Percentiles rank a stretch among this genome's conserved stretches.
Conservation (phyloP, 2,329 filamentous ascomycete species). For the Arthrobotrys conoides region DNA sequence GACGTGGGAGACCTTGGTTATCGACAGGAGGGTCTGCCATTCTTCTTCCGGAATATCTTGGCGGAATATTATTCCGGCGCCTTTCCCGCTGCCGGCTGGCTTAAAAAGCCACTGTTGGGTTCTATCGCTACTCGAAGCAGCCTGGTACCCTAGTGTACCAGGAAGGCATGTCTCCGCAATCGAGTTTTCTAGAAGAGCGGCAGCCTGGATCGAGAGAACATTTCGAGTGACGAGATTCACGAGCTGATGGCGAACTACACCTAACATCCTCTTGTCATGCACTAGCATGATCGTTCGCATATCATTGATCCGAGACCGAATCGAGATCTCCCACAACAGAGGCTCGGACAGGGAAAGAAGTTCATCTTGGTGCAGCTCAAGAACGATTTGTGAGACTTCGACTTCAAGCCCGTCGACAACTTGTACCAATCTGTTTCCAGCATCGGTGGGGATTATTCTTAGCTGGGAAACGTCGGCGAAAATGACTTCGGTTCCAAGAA, state of each 20-base stretch:
- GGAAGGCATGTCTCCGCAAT: slow-evolving; percentile 66
- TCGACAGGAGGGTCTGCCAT: slow-evolving; percentile 63
- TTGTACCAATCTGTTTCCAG: slow-evolving; percentile 27
- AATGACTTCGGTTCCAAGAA: slow-evolving; percentile 37
- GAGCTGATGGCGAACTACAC: slow-evolving; percentile 67
- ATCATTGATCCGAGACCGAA: slow-evolving; percentile 67
- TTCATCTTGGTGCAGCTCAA: slow-evolving; percentile 68
- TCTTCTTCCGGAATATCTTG: slow-evolving; percentile 65
- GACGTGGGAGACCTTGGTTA: slow-evolving; percentile 24
- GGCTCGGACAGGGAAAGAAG: slow-evolving; percentile 65
- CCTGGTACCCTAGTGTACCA: slow-evolving; percentile 63
- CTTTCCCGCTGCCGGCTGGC: slow-evolving; percentile 67
- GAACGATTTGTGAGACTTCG: slow-evolving; percentile 66
- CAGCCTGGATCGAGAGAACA: slow-evolving; percentile 14
- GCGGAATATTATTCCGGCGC: slow-evolving; percentile 68
- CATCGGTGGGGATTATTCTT: slow-evolving; percentile 13
- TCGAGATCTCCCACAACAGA: slow-evolving; percentile 66
- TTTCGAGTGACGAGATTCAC: slow-evolving; percentile 59
- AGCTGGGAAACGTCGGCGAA: slow-evolving; percentile 63
- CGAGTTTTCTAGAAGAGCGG: slow-evolving; percentile 64
- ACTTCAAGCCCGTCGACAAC: slow-evolving; percentile 61
- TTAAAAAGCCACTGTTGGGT: slow-evolving; percentile 67
- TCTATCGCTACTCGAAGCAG: slow-evolving; percentile 45
- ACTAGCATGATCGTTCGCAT: slow-evolving; percentile 67
- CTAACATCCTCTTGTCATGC: slow-evolving; percentile 69